A percentile compares a stretch with the other conserved stretches of the same genome.
Evolutionary conservation across 169 alveolate species (phyloP).

Genomic region (Besnoitia besnoiti): DNA sequence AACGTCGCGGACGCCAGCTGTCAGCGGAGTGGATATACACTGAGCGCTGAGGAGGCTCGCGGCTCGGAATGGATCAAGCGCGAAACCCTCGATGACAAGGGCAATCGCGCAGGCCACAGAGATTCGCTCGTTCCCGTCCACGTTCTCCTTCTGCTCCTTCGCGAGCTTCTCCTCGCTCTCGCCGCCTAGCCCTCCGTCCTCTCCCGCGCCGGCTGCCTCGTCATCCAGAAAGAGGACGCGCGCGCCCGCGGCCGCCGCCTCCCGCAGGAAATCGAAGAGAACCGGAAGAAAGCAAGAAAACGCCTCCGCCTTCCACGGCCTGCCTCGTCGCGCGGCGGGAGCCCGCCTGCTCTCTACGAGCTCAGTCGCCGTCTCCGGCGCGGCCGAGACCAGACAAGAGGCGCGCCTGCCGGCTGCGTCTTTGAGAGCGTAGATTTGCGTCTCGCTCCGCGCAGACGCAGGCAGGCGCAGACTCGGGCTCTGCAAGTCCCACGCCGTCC

Average conservation of each 20-base stretch:
- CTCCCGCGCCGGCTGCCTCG: neutral
- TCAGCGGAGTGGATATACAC: slow-evolving; percentile 6
- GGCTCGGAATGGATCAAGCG: slow-evolving; percentile 12
- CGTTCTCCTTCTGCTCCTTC: neutral
- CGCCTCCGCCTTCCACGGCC: neutral
- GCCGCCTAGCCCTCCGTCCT: neutral
- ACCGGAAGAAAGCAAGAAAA: neutral
- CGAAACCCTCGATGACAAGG: neutral
- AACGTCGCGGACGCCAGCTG: neutral
- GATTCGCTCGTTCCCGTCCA: neutral
- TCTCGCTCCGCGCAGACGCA: too few species aligned
- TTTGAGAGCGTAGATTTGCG: too few species aligned
- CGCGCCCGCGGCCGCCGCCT: neutral
- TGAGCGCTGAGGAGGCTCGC: slow-evolving; percentile 17
- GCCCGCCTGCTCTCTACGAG: too few species aligned
- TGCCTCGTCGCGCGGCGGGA: too few species aligned
- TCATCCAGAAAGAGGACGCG: neutral
- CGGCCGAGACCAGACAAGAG: too few species aligned
- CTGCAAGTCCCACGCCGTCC: too few species aligned
- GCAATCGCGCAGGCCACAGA: neutral
- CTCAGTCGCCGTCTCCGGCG: too few species aligned
- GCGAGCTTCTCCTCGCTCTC: neutral
- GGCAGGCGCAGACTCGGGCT: too few species aligned
- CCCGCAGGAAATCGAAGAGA: slow-evolving; percentile 23
- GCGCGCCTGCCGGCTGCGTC: too few species aligned